Evolutionary conservation across 164 flowering plant species (phyloP), one percentile per base, ranked within the genome.

Genomic region (Paratinospora sagittata): DNA sequence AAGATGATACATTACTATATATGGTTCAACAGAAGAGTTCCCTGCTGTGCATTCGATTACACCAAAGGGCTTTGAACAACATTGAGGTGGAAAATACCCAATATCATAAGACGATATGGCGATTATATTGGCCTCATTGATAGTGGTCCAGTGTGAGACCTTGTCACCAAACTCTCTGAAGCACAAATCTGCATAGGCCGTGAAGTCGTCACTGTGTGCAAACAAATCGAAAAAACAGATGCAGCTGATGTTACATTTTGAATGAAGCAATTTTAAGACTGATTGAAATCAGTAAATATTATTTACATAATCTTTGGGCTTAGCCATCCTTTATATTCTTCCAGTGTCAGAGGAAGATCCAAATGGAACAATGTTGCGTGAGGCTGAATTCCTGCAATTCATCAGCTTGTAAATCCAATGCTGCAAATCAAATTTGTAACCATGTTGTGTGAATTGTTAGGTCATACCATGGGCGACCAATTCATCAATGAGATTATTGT

Each of bases 401-500:
- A n/a, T n/a, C n/a, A n/a, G n/a, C n/a, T n/a, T n/a, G n/a, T n/a
- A n/a, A n/a, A n/a, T n/a, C n/a, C n/a, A n/a, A n/a, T n/a, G n/a
- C n/a, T n/a, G n/a, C n/a, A n/a, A n/a, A n/a, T n/a, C n/a, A 30
- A 30, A 1, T 30, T 30, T 30, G 2, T 30, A 30, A 30, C 34
- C 34, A 30, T 30, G n/a, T n/a, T n/a, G 34, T 30, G 34, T 30
- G 34, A 30, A 30, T 1, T 1, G 34, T 30, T 30, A 1, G 34
- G 34, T 4, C 70, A 67, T 67, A 45, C 70, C 60, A 67, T 67
- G 34, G 36, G 6, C 13, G 17, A 72, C 66, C 19, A 83, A 73
- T 63, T 80, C 85, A 27, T 84, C 47, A 68, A 84, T 84, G 47
- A 82, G 78, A 74, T 79, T 81, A 74, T 81, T 84, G 80, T 84